Evolutionary conservation across 2,329 filamentous ascomycete species (phyloP).

Genomic region (Fragosphaeria purpurea): DNA sequence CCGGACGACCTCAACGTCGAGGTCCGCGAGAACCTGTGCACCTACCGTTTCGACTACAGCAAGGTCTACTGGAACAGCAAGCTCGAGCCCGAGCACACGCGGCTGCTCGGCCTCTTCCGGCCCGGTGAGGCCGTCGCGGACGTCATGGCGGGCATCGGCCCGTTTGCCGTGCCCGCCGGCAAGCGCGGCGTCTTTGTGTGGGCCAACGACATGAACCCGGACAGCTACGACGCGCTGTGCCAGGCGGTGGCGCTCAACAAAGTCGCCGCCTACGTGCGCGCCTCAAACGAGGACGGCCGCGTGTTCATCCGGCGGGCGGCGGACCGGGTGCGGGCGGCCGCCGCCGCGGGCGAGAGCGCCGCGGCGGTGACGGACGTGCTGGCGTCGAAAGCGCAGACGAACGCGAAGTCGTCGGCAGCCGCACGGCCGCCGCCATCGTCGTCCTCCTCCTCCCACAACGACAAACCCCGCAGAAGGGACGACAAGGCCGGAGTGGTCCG

Average conservation of each 20-base stretch:
- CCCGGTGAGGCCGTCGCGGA: slow-evolving; percentile 87
- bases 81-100: slow-evolving; percentile 78
- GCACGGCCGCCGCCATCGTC: no score
- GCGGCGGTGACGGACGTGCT: background rate
- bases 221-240: slow-evolving; percentile 64
- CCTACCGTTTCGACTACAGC: slow-evolving; percentile 87
- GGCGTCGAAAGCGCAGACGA: no score
- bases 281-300: slow-evolving; percentile 75
- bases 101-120: slow-evolving; percentile 65
- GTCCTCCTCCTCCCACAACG: no score
- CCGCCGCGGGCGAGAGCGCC: slow-evolving; percentile 34
- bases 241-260: slow-evolving; percentile 71
- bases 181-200: slow-evolving; percentile 87
- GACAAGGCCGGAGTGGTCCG: background rate
- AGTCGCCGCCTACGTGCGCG: slow-evolving; percentile 61
- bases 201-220: slow-evolving; percentile 95
- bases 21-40: slow-evolving; percentile 70
- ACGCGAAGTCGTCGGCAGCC: no score
- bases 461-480: no score
- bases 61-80: slow-evolving; percentile 98
- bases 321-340: slow-evolving; percentile 45
- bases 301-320: slow-evolving; percentile 67
- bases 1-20: slow-evolving; percentile 75
- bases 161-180: slow-evolving; percentile 85
- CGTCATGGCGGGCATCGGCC: slow-evolving; percentile 94